Evolutionary conservation across 2,329 filamentous ascomycete genomes (phyloP).

Genomic region (Aspergillus flavus): DNA sequence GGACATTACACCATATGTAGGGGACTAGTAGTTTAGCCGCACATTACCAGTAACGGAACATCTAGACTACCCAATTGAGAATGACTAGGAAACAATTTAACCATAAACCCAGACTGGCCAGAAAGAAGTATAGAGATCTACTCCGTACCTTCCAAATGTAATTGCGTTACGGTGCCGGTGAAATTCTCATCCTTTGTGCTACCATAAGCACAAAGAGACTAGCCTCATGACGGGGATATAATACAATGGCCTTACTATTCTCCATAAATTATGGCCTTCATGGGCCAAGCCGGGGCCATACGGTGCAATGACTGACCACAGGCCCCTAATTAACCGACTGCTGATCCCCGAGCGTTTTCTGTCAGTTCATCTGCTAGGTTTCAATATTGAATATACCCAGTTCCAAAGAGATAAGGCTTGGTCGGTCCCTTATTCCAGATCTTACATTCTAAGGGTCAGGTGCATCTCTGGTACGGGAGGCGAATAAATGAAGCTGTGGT

Average conservation of each 20-base stretch:
- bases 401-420: not conserved
- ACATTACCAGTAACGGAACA: not conserved
- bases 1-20: constrained; percentile 2
- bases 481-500: not conserved
- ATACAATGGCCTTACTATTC: constrained; percentile 1
- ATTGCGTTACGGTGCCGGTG: not conserved
- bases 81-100: not conserved
- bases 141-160: not conserved
- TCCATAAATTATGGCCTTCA: not conserved
- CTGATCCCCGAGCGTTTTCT: constrained; percentile 29
- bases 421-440: constrained; percentile 1
- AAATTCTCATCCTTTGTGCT: not conserved
- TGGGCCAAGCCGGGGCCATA: not conserved
- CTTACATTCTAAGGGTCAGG: not conserved
- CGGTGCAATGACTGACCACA: constrained; percentile 17
- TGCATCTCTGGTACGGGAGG: not conserved
- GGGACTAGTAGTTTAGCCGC: not conserved
- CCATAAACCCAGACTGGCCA: not conserved
- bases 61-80: not conserved
- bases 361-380: constrained; percentile 11
- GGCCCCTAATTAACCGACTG: constrained; percentile 9
- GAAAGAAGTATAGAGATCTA: not conserved
- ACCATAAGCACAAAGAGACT: not conserved
- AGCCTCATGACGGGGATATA: not conserved
- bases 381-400: not conserved